Evolutionary conservation across 805 yeast genomes (phyloP).

Genomic region (Myxozyma melibiosi): DNA sequence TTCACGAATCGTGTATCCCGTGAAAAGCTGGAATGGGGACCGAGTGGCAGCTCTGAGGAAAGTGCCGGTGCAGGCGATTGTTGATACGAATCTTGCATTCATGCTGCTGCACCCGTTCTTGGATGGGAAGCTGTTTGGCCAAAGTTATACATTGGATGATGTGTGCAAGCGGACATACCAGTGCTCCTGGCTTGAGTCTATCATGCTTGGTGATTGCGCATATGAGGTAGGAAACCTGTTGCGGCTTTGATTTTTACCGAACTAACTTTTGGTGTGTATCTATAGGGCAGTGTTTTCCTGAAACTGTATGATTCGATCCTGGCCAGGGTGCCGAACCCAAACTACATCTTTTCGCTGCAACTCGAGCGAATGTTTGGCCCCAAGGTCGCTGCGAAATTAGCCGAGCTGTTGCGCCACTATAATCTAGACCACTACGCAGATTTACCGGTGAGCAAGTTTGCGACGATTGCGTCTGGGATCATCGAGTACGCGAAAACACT

Average conservation of each 20-base stretch:
- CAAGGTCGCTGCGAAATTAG: neutral
- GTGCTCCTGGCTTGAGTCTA: constrained; percentile 19
- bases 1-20: neutral
- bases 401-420: constrained; percentile 2
- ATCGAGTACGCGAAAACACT: neutral
- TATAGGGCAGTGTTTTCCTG: constrained; percentile 9
- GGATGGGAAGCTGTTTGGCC: constrained; percentile 14
- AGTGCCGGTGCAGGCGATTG: constrained; percentile 2
- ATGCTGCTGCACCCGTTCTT: constrained; percentile 8
- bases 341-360: constrained; percentile 6
- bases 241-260: neutral
- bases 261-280: neutral
- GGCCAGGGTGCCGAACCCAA: constrained; percentile 12
- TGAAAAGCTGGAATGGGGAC: neutral
- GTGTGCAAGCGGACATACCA: constrained; percentile 14
- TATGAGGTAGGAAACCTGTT: constrained; percentile 2
- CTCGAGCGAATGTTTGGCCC: constrained; percentile 12
- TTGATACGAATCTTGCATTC: neutral
- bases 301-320: constrained; percentile 10
- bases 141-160: constrained; percentile 4
- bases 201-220: constrained; percentile 22
- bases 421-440: constrained; percentile 6
- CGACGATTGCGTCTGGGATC: constrained; percentile 5
- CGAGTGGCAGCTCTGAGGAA: constrained; percentile 9
- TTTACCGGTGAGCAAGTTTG: constrained; percentile 12